Percentiles rank a stretch among this genome's conserved stretches.
Conservation (phyloP, 495 filamentous ascomycete genomes). For the Talaromyces nanjingensis region DNA sequence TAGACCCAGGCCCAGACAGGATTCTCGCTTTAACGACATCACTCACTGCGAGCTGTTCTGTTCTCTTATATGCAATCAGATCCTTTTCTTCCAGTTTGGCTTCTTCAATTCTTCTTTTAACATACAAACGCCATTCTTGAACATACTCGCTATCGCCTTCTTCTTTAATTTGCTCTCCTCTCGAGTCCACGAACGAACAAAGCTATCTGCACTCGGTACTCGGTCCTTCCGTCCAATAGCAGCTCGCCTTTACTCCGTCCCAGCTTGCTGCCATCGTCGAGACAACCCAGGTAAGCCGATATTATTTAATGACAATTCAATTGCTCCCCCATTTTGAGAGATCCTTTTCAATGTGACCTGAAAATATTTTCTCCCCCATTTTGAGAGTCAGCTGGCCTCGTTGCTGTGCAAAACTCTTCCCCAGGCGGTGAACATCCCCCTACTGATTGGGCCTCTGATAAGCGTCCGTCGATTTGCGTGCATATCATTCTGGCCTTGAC, state of each 20-base stretch:
- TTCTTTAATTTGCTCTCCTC: neutral
- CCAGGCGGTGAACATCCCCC: neutral
- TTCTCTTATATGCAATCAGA: neutral
- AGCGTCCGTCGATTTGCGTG: constrained; percentile 1
- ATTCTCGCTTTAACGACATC: neutral
- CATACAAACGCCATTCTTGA: neutral
- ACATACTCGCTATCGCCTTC: neutral
- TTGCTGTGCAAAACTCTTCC: neutral
- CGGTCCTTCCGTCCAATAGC: neutral
- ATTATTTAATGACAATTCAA: neutral
- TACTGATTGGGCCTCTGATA: constrained; percentile 4
- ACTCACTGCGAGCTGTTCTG: neutral
- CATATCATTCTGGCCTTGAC: neutral
- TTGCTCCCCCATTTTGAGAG: neutral
- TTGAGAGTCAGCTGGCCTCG: neutral
- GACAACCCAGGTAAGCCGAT: neutral
- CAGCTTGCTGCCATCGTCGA: neutral
- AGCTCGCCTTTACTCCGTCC: neutral
- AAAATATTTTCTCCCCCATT: neutral
- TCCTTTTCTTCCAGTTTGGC: neutral
- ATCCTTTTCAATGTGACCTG: neutral
- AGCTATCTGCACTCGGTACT: neutral
- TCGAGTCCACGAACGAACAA: neutral
- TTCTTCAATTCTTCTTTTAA: neutral
- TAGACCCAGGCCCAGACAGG: neutral